Percentiles rank a stretch among this genome's conserved stretches.
Conservation (phyloP, 2,329 filamentous ascomycete genomes). For the Aspergillus sp. region DNA sequence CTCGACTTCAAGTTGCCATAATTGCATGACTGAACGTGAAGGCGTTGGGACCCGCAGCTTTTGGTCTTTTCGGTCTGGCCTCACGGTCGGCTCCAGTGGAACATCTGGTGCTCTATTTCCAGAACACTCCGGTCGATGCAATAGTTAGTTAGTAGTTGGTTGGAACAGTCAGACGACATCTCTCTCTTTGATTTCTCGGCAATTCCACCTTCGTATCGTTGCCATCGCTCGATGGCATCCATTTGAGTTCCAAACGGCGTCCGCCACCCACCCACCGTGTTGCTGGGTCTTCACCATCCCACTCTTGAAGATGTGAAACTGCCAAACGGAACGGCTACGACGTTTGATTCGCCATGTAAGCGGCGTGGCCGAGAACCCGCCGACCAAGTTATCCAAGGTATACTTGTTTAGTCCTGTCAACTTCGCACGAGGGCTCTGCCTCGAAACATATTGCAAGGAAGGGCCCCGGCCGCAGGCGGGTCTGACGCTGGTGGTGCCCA, state of each 20-base stretch:
- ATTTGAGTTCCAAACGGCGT: not conserved
- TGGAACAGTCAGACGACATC: not conserved
- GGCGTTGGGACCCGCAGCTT: not conserved
- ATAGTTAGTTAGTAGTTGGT: not conserved
- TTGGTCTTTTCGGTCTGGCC: not conserved
- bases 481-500: not conserved
- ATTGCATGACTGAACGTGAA: not conserved
- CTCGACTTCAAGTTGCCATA: too few relatives aligned
- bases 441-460: not conserved
- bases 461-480: too few relatives aligned
- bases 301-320: not conserved
- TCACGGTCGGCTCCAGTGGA: not conserved
- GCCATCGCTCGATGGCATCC: not conserved
- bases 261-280: not conserved
- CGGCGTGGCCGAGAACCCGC: not conserved
- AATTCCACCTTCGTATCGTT: not conserved
- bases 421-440: slow-evolving; percentile 2
- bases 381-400: not conserved
- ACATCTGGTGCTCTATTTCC: not conserved
- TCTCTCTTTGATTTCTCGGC: not conserved
- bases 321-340: slow-evolving; percentile 5
- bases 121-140: too few relatives aligned
- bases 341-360: slow-evolving; percentile 16
- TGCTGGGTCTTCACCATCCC: slow-evolving; percentile 2
- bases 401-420: not conserved